Conservation (phyloP, 164 flowering plant genomes). For the Pachysandra terminalis region DNA sequence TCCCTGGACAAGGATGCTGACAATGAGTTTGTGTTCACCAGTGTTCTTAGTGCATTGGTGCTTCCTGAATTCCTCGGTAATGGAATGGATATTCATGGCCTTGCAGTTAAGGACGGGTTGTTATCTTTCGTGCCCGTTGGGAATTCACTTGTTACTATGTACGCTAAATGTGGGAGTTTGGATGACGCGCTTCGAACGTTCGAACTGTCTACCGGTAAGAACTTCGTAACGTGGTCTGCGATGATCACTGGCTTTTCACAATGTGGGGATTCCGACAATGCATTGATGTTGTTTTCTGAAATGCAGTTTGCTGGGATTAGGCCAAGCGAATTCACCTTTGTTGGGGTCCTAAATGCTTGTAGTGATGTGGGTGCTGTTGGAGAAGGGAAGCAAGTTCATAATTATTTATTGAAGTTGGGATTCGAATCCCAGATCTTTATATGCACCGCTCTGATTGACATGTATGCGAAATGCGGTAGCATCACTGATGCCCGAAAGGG, state of each 20-base stretch:
- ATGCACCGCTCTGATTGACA: too few species aligned
- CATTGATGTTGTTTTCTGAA: constrained; percentile 49
- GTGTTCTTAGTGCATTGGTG: constrained; percentile 57
- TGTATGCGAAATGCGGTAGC: too few species aligned
- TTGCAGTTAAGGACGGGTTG: constrained; percentile 47
- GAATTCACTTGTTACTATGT: too few species aligned
- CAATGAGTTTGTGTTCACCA: constrained; percentile 62
- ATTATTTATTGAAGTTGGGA: too few species aligned
- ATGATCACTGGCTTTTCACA: constrained; percentile 84
- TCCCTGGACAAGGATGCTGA: constrained; percentile 27
- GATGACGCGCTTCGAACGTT: too few species aligned
- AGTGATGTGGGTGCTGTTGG: constrained; percentile 42
- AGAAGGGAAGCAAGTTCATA: constrained; percentile 75
- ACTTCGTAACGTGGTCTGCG: constrained; percentile 87
- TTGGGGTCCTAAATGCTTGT: constrained; percentile 82
- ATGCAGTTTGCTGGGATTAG: constrained; percentile 54
- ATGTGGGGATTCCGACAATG: constrained; percentile 49
- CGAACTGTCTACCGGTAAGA: constrained; percentile 43
- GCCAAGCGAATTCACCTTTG: constrained; percentile 82
- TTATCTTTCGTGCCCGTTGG: constrained; percentile 42
- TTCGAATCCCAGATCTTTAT: too few species aligned
- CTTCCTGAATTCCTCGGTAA: too few species aligned
- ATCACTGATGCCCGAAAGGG: too few species aligned
- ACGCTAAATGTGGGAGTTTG: too few species aligned
- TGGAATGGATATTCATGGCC: constrained; percentile 58